phyloP scores from a whole-genome alignment of 2,329 filamentous ascomycete genomes.

The Arthrocladium fulminans region DNA sequence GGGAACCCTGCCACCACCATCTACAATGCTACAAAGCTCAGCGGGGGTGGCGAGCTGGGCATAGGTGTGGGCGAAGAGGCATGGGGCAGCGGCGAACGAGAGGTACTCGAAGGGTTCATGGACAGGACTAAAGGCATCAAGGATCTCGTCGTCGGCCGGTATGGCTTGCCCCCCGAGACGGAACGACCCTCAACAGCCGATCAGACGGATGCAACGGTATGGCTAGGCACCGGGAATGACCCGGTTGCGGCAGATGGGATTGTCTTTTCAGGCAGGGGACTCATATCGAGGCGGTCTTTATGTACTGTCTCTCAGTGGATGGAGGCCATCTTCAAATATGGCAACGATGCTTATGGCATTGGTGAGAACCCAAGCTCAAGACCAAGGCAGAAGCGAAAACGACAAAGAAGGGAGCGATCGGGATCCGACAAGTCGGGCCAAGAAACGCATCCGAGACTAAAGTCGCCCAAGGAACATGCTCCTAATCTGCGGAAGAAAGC shows the following conservation, averaged over 20 bases:
- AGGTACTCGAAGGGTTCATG: slow-evolving; percentile 84
- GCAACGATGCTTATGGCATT: slow-evolving; percentile 75
- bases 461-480: slow-evolving; percentile 6
- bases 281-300: slow-evolving; percentile 61
- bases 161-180: slow-evolving; percentile 50
- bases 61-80: slow-evolving; percentile 94
- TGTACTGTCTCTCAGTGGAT: slow-evolving; percentile 74
- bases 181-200: slow-evolving; percentile 16
- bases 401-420: slow-evolving; percentile 10
- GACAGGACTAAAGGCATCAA: slow-evolving; percentile 71
- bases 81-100: slow-evolving; percentile 83
- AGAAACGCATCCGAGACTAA: slow-evolving; percentile 9
- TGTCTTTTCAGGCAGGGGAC: slow-evolving; percentile 73
- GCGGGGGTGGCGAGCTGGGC: slow-evolving; percentile 81
- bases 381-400: slow-evolving; percentile 37
- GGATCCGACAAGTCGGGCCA: background rate
- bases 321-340: slow-evolving; percentile 77
- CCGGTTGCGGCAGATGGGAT: slow-evolving; percentile 69
- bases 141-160: slow-evolving; percentile 79
- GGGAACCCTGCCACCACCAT: slow-evolving; percentile 76
- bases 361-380: slow-evolving; percentile 65
- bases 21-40: slow-evolving; percentile 76
- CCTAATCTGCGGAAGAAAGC: slow-evolving; percentile 16
- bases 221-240: slow-evolving; percentile 65
- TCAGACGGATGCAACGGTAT: slow-evolving; percentile 38